A percentile compares a stretch with the other conserved stretches of the same genome.
These are phyloP conservation scores for Alternaria consortialis DNA, from an alignment of 2,329 filamentous ascomycete species.

Conservation along the genomic window DNA sequence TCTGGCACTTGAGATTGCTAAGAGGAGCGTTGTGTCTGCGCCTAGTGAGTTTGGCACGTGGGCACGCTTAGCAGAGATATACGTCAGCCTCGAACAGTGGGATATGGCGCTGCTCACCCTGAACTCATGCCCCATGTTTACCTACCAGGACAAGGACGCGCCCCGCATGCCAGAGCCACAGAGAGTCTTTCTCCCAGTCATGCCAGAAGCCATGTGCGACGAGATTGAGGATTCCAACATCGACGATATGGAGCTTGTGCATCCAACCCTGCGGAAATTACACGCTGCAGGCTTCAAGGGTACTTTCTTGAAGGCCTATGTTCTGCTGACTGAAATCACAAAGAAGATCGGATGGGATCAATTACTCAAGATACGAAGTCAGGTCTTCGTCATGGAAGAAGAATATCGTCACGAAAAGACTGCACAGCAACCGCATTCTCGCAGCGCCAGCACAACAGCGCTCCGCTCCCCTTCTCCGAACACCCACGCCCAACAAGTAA, in stretches of 20 bases:
- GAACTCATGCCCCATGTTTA: conserved; percentile 99
- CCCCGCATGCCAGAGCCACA: conserved; percentile 93
- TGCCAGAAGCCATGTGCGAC: conserved; percentile 88
- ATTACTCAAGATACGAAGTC: conserved; percentile 90
- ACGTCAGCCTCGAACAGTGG: conserved; percentile 94
- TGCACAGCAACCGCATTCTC: conserved; percentile 56
- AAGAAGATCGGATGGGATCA: conserved; percentile 98
- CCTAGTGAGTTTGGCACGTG: conserved; percentile 98
- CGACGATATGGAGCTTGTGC: conserved; percentile 83
- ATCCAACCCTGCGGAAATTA: conserved; percentile 84
- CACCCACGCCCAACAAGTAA: conserved; percentile 45
- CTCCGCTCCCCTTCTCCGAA: conserved; percentile 71
- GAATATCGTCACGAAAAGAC: conserved; percentile 89
- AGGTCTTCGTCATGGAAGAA: conserved; percentile 99
- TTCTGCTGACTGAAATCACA: conserved; percentile 92
- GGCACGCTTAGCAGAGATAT: conserved; percentile 92
- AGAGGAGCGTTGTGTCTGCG: conserved; percentile 91
- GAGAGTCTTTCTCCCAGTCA: conserved; percentile 84
- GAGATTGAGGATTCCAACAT: conserved; percentile 92
- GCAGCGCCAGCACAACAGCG: conserved; percentile 81
- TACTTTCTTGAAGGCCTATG: conserved; percentile 94
- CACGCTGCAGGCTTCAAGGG: conserved; percentile 91
- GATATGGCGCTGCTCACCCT: conserved; percentile 93
- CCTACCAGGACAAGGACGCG: conserved; percentile 97
- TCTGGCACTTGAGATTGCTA: conserved; percentile 90